Conservation (phyloP, 2,329 filamentous ascomycete genomes). For the Ceratocystiopsis minuta region DNA sequence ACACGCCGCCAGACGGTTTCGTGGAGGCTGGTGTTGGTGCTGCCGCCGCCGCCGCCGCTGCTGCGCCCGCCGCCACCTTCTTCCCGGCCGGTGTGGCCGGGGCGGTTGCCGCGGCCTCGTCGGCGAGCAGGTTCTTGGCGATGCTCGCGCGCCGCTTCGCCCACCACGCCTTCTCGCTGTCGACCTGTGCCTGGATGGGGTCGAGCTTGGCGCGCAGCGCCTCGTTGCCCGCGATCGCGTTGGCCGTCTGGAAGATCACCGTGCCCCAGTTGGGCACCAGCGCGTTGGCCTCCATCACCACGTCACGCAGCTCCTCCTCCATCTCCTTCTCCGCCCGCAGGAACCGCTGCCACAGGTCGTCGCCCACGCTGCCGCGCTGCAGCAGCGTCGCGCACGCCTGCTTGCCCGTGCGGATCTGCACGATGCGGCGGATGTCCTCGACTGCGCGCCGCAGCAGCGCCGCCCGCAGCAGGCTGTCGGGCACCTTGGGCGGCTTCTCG, state of each 20-base stretch:
- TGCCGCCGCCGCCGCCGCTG: neutral
- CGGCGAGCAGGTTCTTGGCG: conserved; percentile 63
- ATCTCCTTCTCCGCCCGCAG: conserved; percentile 89
- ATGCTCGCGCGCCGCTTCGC: conserved; percentile 62
- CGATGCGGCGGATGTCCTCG: conserved; percentile 83
- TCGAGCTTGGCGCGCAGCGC: conserved; percentile 56
- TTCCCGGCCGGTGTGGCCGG: conserved; percentile 12
- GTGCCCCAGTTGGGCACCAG: conserved; percentile 81
- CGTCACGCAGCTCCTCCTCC: conserved; percentile 86
- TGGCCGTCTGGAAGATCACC: conserved; percentile 90
- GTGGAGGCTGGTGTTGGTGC: no score
- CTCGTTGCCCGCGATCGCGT: conserved; percentile 82
- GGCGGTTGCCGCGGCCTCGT: conserved; percentile 60
- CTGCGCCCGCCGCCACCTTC: neutral
- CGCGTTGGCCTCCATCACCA: conserved; percentile 89
- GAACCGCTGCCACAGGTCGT: conserved; percentile 91
- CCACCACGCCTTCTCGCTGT: conserved; percentile 80
- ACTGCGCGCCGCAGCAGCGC: conserved; percentile 76
- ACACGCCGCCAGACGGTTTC: no score
- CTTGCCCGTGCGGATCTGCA: conserved; percentile 77
- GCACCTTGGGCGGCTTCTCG: conserved; percentile 46
- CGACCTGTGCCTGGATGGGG: conserved; percentile 53
- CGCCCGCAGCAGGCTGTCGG: conserved; percentile 72
- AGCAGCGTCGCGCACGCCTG: conserved; percentile 67
- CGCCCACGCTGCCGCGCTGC: conserved; percentile 81